Evolutionary conservation across 345 rosid genomes (phyloP), one percentile per base, ranked within the genome.

Genomic region (Eucalyptus guilfoylei): DNA sequence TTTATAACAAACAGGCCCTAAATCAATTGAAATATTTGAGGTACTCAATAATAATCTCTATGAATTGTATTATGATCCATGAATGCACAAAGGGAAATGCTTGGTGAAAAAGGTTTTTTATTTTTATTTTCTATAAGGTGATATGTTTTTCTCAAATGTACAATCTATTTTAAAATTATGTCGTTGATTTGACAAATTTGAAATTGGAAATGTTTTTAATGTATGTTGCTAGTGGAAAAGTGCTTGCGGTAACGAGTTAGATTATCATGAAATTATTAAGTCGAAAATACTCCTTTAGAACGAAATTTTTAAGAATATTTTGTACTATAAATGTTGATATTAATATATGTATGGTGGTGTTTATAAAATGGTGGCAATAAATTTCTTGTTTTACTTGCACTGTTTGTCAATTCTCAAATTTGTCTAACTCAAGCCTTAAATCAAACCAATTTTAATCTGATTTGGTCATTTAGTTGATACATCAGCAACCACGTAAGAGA

Each of bases 161-260:
- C 9, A 6, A 2, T 23, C 9, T 11, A 21, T 6, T 3, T 11
- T 3, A 11, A 26, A 37, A 11, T 21, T 5, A 40, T 1, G 47
- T 11, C 11, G 0, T 76, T 40, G 9, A 6, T 40, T 11, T 76
- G 42, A 23, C 16, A 21, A 40, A 47, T 21, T 23, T 40, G 9
- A 7, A 6, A 40, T 72, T 76, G 30, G 16, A 62, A 21, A 23
- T 21, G 4, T 13, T 40, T 11, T 42, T 21, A 42, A 21, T 11
- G 14, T 19, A 37, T 37, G 45, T 40, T 12, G 9, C 15, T 21
- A 1, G 16, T 15, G 10, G 76, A 32, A n/a, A n/a, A 64, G 40
- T 64, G 37, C 10, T 6, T 14, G 21, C 0, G 4, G 15, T n/a
- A 64, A n/a, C 2, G 3, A 30, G 72, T n/a, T 64, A 14, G 72